Evolutionary conservation across 805 yeast genomes (phyloP).

Genomic region (Yarrowia sp.): DNA sequence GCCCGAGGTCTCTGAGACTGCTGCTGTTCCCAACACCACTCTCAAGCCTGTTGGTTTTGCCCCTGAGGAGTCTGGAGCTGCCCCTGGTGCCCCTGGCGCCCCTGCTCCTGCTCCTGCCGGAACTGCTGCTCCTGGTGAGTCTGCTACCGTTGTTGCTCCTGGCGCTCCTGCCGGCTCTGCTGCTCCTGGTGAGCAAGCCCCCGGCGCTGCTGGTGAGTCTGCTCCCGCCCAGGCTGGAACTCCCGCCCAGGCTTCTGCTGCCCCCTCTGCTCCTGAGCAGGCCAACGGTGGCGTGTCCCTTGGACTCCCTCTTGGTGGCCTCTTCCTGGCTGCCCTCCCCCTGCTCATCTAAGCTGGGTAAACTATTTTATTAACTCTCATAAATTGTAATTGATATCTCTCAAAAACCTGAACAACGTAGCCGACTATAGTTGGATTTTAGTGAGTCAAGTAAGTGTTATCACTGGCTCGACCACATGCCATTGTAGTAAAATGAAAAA

Average conservation of each 20-base stretch:
- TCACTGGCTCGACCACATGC: no score
- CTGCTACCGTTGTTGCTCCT: conserved; percentile 6
- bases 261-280: conserved; percentile 27
- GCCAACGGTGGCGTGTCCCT: conserved; percentile 20
- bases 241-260: conserved; percentile 9
- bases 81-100: neutral
- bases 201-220: neutral
- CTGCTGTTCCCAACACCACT: conserved; percentile 1
- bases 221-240: conserved; percentile 23
- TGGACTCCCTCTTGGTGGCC: conserved; percentile 17
- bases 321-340: conserved; percentile 27
- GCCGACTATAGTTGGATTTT: no score
- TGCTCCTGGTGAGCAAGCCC: neutral
- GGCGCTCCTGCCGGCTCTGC: conserved; percentile 4
- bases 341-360: conserved; percentile 6
- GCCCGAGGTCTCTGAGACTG: conserved; percentile 15
- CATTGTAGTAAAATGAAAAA: no score
- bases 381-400: conserved; percentile 26
- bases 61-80: conserved; percentile 13
- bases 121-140: conserved; percentile 20
- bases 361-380: conserved; percentile 18
- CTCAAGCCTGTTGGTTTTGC: conserved; percentile 24
- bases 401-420: neutral
- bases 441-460: no score
- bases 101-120: neutral